Percentiles rank a stretch among this genome's conserved stretches.
Evolutionary conservation across 2,329 filamentous ascomycete species (phyloP).

Genomic region (Colletotrichum spinosum): DNA sequence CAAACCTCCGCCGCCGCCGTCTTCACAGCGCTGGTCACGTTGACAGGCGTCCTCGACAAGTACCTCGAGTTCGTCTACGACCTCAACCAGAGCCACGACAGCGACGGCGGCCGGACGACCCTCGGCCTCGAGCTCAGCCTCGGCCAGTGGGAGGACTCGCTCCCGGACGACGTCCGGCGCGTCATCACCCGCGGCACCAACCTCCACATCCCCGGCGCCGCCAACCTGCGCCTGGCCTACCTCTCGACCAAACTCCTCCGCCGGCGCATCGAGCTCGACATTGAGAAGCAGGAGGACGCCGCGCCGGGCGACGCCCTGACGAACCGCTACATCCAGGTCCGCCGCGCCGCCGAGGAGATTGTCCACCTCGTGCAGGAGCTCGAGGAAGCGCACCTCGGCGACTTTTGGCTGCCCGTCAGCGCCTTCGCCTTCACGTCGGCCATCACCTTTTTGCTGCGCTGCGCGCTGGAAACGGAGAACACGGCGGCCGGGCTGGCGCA

Average conservation of each 20-base stretch:
- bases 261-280: constrained; percentile 59
- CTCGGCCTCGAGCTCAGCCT: constrained; percentile 52
- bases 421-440: constrained; percentile 61
- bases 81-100: constrained; percentile 28
- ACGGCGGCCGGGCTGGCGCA: constrained; percentile 48
- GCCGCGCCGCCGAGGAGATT: constrained; percentile 61
- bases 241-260: constrained; percentile 60
- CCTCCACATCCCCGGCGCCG: constrained; percentile 55
- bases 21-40: constrained; percentile 32
- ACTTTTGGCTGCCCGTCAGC: constrained; percentile 63
- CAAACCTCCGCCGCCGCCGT: constrained; percentile 29
- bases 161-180: constrained; percentile 51
- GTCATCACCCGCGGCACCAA: constrained; percentile 56
- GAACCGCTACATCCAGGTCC: constrained; percentile 52
- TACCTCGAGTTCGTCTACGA: constrained; percentile 39
- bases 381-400: constrained; percentile 53
- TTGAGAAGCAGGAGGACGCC: constrained; percentile 45
- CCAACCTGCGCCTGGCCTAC: constrained; percentile 64
- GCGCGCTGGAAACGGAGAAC: constrained; percentile 57
- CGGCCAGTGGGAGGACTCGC: constrained; percentile 57
- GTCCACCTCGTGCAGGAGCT: constrained; percentile 60
- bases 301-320: constrained; percentile 18
- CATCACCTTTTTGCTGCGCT: constrained; percentile 61
- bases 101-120: constrained; percentile 31
- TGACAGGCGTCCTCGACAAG: constrained; percentile 34